Evolutionary conservation across 2,329 filamentous ascomycete species (phyloP).

Genomic region (Verticillium zaregamsianum): DNA sequence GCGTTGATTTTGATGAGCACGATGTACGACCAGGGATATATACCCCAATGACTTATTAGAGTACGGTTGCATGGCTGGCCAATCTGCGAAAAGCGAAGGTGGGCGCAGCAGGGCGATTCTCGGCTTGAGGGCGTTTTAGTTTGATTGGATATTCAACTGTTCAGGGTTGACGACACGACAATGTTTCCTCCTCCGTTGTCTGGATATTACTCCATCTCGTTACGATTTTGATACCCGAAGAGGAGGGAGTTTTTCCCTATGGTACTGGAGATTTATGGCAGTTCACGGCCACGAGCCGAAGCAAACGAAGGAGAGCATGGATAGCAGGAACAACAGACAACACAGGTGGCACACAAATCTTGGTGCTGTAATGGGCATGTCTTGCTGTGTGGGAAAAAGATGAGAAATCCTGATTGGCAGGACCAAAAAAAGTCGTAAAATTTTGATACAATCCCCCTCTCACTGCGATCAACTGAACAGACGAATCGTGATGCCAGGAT

Average conservation of each 20-base stretch:
- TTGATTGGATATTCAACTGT: not conserved
- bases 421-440: not conserved
- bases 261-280: not conserved
- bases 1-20: not conserved
- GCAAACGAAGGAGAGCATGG: not conserved
- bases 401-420: not conserved
- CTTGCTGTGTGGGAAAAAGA: not conserved
- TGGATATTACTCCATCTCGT: not conserved
- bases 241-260: not conserved
- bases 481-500: not conserved
- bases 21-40: constrained; percentile 1
- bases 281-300: not conserved
- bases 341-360: not conserved
- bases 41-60: not conserved
- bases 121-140: not conserved
- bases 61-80: not conserved
- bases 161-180: not conserved
- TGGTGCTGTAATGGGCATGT: not conserved
- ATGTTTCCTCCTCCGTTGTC: not conserved
- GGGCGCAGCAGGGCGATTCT: not conserved
- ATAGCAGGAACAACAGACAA: not conserved
- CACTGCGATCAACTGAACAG: too few species aligned
- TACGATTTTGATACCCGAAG: not conserved
- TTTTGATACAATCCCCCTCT: not conserved
- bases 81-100: not conserved